Evolutionary conservation across 1,284 basidiomycete genomes (phyloP), one percentile per base, ranked within the genome.

Genomic region (Gomphus sp.): DNA sequence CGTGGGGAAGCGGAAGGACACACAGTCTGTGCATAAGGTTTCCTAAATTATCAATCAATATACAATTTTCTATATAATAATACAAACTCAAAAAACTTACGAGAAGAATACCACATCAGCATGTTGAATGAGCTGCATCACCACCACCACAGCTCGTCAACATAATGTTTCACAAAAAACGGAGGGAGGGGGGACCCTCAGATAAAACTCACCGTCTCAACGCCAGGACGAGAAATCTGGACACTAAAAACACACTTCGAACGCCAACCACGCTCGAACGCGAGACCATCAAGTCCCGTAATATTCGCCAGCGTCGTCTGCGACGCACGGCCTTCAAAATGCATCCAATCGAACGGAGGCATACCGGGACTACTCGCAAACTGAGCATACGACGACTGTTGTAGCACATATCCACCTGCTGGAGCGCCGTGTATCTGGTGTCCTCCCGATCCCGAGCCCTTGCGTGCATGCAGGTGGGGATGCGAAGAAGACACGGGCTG

Each of bases 291-390:
- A 41, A 91, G 65, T 4, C 88, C 89, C 37, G 80, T 76, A 34
- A 91, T 81, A 67, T 91, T 91, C 63, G 75, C 84, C 36, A 89
- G 71, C 3, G 88, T 89, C 10, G 85, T 88, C 68, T 86, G 86
- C 34, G 87, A 81, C 0, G 79, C 84, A 7, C 87, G 76, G 2
- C 86, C 87, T 66, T 91, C 88, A 62, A 91, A 88, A 65, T 91
- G 88, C 3, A 91, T 71, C 89, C 89, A 91, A 64, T 91, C 87
- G 57, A 91, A 87, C 0, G 88, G 89, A 0, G 87, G 82, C 84
- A 52, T 80, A 84, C 61, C 78, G 75, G n/a, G 74, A 72, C 56
- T 74, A 78, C n/a, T n/a, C n/a, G 28, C 69, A 70, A 62, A 66
- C 70, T 64, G 62, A 70, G 62, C 33, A 64, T 59, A 70, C 66